Percentiles rank a stretch among this genome's conserved stretches.
Conservation (phyloP, 345 rosid genomes). For the Adansonia digitata region DNA sequence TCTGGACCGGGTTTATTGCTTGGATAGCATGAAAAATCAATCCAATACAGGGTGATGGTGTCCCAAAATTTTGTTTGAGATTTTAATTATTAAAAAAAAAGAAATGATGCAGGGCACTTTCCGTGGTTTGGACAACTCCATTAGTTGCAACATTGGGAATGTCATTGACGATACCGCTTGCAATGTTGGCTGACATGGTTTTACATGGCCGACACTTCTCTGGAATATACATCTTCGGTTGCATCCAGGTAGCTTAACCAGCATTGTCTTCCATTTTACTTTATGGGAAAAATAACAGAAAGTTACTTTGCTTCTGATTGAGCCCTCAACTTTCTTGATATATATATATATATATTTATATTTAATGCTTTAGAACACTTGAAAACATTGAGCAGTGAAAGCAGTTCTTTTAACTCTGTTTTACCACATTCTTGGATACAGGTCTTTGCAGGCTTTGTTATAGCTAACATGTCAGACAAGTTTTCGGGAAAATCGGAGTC, state of each 20-base stretch:
- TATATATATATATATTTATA: no score
- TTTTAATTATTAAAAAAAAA: neutral
- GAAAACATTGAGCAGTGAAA: neutral
- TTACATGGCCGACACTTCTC: constrained; percentile 71
- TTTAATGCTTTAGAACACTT: no score
- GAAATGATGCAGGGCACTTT: constrained; percentile 59
- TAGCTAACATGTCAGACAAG: constrained; percentile 46
- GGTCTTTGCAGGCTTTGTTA: constrained; percentile 61
- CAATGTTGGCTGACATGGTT: constrained; percentile 85
- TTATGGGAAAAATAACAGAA: neutral
- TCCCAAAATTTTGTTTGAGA: neutral
- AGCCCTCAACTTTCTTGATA: neutral
- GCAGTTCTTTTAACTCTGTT: neutral
- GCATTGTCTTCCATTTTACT: neutral
- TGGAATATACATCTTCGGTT: constrained; percentile 60
- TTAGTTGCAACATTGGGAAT: constrained; percentile 70
- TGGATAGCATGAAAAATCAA: neutral
- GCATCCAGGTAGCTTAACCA: constrained; percentile 48
- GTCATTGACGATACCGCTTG: constrained; percentile 81
- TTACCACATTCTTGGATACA: constrained; percentile 18
- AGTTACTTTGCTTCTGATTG: neutral
- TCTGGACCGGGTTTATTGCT: neutral
- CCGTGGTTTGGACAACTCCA: constrained; percentile 90
- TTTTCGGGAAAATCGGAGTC: constrained; percentile 20
- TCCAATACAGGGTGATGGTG: neutral